These are phyloP conservation scores for Colletotrichum tanaceti DNA, from an alignment of 2,329 filamentous ascomycete genomes.

Conservation along the genomic window DNA sequence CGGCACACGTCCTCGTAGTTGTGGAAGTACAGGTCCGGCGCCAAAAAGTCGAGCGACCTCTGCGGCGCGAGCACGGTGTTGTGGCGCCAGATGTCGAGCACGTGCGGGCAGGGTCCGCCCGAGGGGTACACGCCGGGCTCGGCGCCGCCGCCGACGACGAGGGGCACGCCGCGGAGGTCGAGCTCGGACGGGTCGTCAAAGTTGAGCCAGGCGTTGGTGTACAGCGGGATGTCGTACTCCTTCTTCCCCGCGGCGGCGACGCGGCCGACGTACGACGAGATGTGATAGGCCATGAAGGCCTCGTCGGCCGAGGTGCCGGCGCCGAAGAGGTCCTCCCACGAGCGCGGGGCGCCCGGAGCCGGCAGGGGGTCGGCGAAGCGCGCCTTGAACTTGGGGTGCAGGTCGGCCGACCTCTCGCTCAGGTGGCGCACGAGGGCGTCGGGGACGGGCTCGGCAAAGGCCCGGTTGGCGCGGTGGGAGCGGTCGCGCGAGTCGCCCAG, in stretches of 20 bases:
- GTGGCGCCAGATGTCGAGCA: conserved; percentile 54
- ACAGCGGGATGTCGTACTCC: conserved; percentile 49
- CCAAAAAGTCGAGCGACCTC: conserved; percentile 57
- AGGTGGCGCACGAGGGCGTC: conserved; percentile 46
- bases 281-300: conserved; percentile 53
- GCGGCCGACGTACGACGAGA: conserved; percentile 49
- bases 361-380: conserved; percentile 44
- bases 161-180: conserved; percentile 48
- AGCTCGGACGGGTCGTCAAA: conserved; percentile 48
- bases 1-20: conserved; percentile 58
- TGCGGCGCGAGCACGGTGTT: conserved; percentile 45
- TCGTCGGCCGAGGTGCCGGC: conserved; percentile 47
- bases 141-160: conserved; percentile 51
- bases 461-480: conserved; percentile 53
- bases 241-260: conserved; percentile 51
- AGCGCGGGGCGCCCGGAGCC: conserved; percentile 41
- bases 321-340: conserved; percentile 52
- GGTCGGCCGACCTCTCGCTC: conserved; percentile 29
- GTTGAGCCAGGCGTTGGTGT: conserved; percentile 53
- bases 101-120: conserved; percentile 49
- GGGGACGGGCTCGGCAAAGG: conserved; percentile 52
- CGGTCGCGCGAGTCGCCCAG: conserved; percentile 64
- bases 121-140: conserved; percentile 53
- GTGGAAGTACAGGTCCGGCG: conserved; percentile 62
- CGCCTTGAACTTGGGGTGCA: conserved; percentile 48